Conservation (phyloP, 1,284 basidiomycete species). For the Uromyces viciae-fabae region DNA sequence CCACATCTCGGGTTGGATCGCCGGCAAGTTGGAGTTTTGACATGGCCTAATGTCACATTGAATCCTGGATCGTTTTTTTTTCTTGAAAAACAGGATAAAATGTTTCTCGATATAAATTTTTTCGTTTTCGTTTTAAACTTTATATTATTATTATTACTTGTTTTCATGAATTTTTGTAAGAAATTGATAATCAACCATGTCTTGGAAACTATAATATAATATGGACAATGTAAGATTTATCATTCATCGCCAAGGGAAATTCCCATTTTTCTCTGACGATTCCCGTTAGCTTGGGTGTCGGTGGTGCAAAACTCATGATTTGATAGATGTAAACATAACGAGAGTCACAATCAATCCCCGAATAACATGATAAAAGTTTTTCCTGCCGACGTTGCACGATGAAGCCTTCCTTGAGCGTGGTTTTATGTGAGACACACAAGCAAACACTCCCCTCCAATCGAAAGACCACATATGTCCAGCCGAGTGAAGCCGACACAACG, state of each 20-base stretch:
- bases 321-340: not conserved
- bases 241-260: not conserved
- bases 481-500: too few relatives aligned
- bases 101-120: not conserved
- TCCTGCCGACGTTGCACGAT: too few relatives aligned
- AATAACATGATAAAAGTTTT: too few relatives aligned
- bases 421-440: too few relatives aligned
- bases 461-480: too few relatives aligned
- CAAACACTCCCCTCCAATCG: too few relatives aligned
- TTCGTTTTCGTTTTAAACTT: too few relatives aligned
- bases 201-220: too few relatives aligned
- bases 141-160: too few relatives aligned
- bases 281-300: not conserved
- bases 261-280: not conserved
- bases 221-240: not conserved
- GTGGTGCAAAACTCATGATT: not conserved
- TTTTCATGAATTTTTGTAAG: not conserved
- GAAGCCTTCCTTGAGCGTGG: too few relatives aligned
- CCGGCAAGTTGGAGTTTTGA: conserved; percentile 13
- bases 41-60: not conserved
- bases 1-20: conserved; percentile 25
- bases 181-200: not conserved
- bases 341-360: too few relatives aligned
- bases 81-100: not conserved
- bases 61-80: too few relatives aligned